phyloP scores from a whole-genome alignment of 345 rosid genomes.

The Passiflora organensis region DNA sequence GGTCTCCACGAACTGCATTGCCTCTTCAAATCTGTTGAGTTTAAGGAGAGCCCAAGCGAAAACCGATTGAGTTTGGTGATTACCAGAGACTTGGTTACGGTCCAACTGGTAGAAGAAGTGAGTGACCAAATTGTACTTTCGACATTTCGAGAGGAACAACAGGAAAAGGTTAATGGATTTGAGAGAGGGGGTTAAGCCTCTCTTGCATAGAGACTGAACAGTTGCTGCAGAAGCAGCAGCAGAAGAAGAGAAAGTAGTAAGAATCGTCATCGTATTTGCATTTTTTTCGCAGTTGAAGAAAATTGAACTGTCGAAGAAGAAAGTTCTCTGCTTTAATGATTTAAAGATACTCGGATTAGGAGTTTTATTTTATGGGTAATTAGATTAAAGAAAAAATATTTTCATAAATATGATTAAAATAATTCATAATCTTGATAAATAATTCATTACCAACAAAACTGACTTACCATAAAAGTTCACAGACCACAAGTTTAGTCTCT shows the following conservation, averaged over 20 bases:
- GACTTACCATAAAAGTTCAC: too few relatives aligned
- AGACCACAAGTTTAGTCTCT: too few relatives aligned
- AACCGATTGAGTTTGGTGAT: conserved; percentile 39
- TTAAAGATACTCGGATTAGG: too few relatives aligned
- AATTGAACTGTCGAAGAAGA: too few relatives aligned
- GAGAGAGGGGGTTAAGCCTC: conserved; percentile 47
- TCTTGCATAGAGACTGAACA: conserved; percentile 40
- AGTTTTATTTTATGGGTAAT: too few relatives aligned
- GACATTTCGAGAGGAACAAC: conserved; percentile 34
- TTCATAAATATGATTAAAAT: too few relatives aligned
- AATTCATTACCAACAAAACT: too few relatives aligned
- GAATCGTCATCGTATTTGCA: neutral
- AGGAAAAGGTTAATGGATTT: conserved; percentile 41
- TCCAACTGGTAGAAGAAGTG: conserved; percentile 34
- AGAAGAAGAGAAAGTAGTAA: conserved; percentile 16
- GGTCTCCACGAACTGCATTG: conserved; percentile 42
- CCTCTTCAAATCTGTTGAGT: conserved; percentile 52
- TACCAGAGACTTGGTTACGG: conserved; percentile 26
- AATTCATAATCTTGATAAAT: too few relatives aligned
- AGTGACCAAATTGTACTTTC: conserved; percentile 22
- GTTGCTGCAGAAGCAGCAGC: conserved; percentile 10
- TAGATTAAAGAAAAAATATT: too few relatives aligned
- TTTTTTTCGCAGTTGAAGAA: too few relatives aligned
- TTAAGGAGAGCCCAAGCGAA: conserved; percentile 47
- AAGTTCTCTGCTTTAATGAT: too few relatives aligned